phyloP scores from a whole-genome alignment of 768 basidiomycete genomes.

The Suillus brevipes region DNA sequence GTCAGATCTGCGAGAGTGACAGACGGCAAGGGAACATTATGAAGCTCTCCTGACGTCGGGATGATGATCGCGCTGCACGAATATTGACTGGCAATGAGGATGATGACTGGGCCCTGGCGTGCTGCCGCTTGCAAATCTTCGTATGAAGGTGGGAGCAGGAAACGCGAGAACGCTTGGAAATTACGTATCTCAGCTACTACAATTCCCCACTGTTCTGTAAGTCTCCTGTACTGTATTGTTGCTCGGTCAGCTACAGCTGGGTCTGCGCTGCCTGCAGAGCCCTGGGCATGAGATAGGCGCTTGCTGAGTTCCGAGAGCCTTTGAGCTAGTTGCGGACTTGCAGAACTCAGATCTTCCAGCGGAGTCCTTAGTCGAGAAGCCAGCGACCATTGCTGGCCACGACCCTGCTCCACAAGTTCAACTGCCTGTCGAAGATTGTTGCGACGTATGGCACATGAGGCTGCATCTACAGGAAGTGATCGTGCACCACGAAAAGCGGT shows the following conservation, averaged over 20 bases:
- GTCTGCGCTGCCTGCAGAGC: not conserved
- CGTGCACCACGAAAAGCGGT: constrained; percentile 17
- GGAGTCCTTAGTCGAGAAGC: constrained; percentile 23
- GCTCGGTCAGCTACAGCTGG: not conserved
- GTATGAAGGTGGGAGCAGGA: constrained; percentile 10
- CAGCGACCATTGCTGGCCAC: constrained; percentile 36
- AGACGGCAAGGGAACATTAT: constrained; percentile 18
- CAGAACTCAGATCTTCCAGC: constrained; percentile 27
- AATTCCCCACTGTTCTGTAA: constrained; percentile 9
- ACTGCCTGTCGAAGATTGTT: constrained; percentile 24
- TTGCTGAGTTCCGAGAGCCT: not conserved
- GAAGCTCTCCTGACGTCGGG: not conserved
- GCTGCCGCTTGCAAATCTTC: constrained; percentile 18
- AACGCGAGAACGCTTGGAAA: constrained; percentile 15
- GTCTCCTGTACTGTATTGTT: constrained; percentile 11
- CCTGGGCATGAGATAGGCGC: not conserved
- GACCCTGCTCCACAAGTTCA: constrained; percentile 30
- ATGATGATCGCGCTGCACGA: constrained; percentile 18
- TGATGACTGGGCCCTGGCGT: constrained; percentile 19
- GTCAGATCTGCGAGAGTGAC: constrained; percentile 17
- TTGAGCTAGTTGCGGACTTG: not conserved
- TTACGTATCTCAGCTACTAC: constrained; percentile 10
- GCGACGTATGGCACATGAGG: constrained; percentile 26
- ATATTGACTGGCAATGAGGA: constrained; percentile 17
- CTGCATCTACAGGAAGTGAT: constrained; percentile 27